Conservation (phyloP, 345 rosid genomes). For the Corymbia maculata region DNA sequence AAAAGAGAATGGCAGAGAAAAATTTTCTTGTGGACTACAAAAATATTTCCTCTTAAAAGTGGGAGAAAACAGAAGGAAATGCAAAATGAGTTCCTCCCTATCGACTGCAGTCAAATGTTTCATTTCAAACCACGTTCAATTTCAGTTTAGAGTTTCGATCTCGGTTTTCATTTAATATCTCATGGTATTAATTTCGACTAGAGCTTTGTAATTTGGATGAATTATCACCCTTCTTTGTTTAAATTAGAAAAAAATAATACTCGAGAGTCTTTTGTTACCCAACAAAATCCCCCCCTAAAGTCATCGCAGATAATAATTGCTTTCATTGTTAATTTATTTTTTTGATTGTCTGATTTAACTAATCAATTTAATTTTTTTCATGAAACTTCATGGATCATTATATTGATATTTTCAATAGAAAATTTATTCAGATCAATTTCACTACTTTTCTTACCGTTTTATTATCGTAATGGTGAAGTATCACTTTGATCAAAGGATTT, state of each 20-base stretch:
- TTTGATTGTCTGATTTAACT: too few species aligned
- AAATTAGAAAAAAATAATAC: too few species aligned
- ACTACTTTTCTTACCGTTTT: too few species aligned
- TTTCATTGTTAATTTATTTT: not conserved
- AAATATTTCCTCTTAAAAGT: too few species aligned
- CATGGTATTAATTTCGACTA: not conserved
- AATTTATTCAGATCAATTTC: too few species aligned
- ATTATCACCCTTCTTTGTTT: not conserved
- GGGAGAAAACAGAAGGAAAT: not conserved
- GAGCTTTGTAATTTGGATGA: not conserved
- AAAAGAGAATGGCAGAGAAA: not conserved
- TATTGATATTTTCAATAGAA: too few species aligned
- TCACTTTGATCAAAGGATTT: not conserved
- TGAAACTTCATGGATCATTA: too few species aligned
- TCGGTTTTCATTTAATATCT: too few species aligned
- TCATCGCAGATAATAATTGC: not conserved
- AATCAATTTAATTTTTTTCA: too few species aligned
- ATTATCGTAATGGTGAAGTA: not conserved
- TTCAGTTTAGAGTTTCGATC: not conserved
- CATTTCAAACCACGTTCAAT: not conserved
- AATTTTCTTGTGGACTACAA: not conserved
- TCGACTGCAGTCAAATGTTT: rapidly evolving
- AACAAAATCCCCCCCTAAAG: not conserved
- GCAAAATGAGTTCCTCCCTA: not conserved
- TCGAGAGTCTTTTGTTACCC: not conserved